These are phyloP conservation scores for Croton laevigatus DNA, from an alignment of 441 rosid species.

Conservation along the genomic window DNA sequence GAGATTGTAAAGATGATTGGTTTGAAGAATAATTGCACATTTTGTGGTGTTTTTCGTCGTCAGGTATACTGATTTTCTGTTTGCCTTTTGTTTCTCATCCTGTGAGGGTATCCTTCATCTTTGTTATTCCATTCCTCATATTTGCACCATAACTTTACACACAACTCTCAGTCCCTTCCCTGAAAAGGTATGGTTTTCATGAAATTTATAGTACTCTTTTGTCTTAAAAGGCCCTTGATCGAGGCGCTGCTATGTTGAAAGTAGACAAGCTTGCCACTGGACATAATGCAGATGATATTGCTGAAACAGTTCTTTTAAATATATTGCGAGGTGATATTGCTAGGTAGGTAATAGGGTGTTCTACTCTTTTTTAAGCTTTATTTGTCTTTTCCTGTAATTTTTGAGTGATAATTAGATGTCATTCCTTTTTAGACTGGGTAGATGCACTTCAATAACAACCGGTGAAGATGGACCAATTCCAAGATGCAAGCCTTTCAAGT, in stretches of 20 bases:
- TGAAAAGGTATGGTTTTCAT: neutral
- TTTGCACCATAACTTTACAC: neutral
- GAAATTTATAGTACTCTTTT: conserved; percentile 10
- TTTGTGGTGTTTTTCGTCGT: conserved; percentile 92
- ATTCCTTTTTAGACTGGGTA: conserved; percentile 51
- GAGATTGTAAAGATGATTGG: conserved; percentile 95
- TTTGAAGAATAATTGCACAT: conserved; percentile 87
- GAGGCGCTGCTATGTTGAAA: conserved; percentile 80
- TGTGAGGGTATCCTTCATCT: neutral
- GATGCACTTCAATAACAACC: conserved; percentile 75
- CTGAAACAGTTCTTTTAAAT: conserved; percentile 86
- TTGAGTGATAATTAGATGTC: conserved; percentile 13
- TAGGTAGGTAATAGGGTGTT: conserved; percentile 55
- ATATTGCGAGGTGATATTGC: conserved; percentile 80
- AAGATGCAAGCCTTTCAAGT: conserved; percentile 92
- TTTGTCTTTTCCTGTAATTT: neutral
- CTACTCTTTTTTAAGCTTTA: neutral
- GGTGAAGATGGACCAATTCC: conserved; percentile 98
- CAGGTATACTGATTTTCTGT: conserved; percentile 44
- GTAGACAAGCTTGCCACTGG: conserved; percentile 78
- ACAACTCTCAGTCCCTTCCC: neutral
- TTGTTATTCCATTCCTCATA: neutral
- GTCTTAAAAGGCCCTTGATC: conserved; percentile 74
- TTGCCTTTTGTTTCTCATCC: neutral
- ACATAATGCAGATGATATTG: conserved; percentile 82